These are phyloP conservation scores for Epichloe aotearoae DNA, from an alignment of 2,329 filamentous ascomycete genomes.

Conservation along the genomic window DNA sequence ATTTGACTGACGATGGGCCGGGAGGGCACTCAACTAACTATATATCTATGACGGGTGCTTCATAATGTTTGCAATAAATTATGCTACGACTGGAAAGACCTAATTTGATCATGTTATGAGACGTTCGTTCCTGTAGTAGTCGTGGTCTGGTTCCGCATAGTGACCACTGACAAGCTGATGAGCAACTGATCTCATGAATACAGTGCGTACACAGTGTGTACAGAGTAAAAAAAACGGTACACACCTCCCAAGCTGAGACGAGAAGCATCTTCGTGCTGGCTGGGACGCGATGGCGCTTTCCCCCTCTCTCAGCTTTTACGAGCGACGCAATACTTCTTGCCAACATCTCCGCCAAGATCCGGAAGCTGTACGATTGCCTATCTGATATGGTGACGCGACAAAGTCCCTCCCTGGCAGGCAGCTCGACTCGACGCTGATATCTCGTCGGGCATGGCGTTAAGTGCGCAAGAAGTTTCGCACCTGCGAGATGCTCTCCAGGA, in stretches of 20 bases:
- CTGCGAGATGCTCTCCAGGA: constrained; percentile 67
- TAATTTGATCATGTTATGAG: too few relatives aligned
- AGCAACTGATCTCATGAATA: not conserved
- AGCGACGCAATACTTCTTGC: not conserved
- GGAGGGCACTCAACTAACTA: too few relatives aligned
- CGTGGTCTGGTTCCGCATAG: too few relatives aligned
- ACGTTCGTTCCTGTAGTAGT: too few relatives aligned
- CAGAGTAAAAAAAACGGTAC: not conserved
- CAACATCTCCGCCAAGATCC: not conserved
- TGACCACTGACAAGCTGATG: too few relatives aligned
- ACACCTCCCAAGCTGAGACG: not conserved
- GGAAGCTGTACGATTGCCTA: not conserved
- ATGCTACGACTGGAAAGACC: too few relatives aligned
- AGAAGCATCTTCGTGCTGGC: not conserved
- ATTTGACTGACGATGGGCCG: too few relatives aligned
- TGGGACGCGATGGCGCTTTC: too few relatives aligned
- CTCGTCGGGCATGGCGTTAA: constrained; percentile 35
- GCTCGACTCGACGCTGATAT: not conserved
- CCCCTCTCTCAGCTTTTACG: too few relatives aligned
- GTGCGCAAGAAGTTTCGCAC: constrained; percentile 44
- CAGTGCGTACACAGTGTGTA: not conserved
- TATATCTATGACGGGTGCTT: too few relatives aligned
- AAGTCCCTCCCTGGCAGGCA: not conserved
- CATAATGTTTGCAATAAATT: too few relatives aligned
- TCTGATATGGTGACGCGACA: not conserved